These are phyloP conservation scores for Mycena sp. DNA, from an alignment of 1,284 basidiomycete genomes.

Conservation along the genomic window DNA sequence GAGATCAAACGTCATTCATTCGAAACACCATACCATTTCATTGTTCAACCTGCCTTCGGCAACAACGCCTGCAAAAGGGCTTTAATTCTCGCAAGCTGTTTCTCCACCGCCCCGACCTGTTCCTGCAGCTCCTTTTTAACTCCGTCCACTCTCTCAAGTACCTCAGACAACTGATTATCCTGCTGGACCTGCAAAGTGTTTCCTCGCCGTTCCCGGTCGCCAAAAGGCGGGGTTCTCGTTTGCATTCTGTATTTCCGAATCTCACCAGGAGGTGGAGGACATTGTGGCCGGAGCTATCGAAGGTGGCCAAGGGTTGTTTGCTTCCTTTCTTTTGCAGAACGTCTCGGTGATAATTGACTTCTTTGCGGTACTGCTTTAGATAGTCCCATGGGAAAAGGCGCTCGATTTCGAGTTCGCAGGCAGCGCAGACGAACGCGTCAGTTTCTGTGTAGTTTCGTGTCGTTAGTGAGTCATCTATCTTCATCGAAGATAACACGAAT, in stretches of 20 bases:
- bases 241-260: background rate
- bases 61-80: slow-evolving; percentile 2
- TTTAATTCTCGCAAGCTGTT: slow-evolving; percentile 10
- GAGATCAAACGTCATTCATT: no score
- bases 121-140: background rate
- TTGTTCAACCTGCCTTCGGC: no score
- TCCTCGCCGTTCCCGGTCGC: background rate
- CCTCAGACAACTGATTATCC: background rate
- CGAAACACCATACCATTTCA: no score
- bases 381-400: background rate
- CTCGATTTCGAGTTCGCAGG: background rate
- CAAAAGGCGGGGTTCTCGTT: background rate
- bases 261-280: slow-evolving; percentile 8
- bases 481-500: background rate
- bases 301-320: background rate
- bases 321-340: background rate
- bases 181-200: background rate
- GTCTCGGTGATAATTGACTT: background rate
- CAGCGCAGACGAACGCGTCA: slow-evolving; percentile 8
- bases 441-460: background rate
- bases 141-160: slow-evolving; percentile 2
- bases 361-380: background rate
- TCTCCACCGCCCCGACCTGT: background rate
- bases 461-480: background rate
- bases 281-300: background rate